Evolutionary conservation across 1,284 basidiomycete genomes (phyloP).

Genomic region (Sanghuangporus sanghuang): DNA sequence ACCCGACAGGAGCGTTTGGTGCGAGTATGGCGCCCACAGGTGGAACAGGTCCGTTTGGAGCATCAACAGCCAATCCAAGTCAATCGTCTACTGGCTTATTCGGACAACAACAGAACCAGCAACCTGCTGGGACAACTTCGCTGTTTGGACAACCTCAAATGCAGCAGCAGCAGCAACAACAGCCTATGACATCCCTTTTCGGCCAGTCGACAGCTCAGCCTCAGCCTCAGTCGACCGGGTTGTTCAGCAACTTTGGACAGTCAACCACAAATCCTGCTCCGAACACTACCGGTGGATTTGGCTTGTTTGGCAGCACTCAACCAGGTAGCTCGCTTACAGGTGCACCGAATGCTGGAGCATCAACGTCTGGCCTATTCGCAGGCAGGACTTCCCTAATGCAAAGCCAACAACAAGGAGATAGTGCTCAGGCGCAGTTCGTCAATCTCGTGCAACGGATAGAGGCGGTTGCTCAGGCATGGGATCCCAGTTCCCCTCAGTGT

Average conservation of each 20-base stretch:
- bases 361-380: slow-evolving; percentile 25
- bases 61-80: slow-evolving; percentile 18
- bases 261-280: slow-evolving; percentile 21
- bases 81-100: slow-evolving; percentile 27
- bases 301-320: slow-evolving; percentile 19
- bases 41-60: slow-evolving; percentile 9
- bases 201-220: slow-evolving; percentile 26
- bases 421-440: slow-evolving; percentile 51
- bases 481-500: slow-evolving; percentile 62
- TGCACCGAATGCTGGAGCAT: slow-evolving; percentile 24
- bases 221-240: slow-evolving; percentile 25
- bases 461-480: slow-evolving; percentile 67
- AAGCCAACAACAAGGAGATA: slow-evolving; percentile 47
- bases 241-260: slow-evolving; percentile 32
- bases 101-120: slow-evolving; percentile 21
- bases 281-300: slow-evolving; percentile 20
- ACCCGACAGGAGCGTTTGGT: not conserved
- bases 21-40: not conserved
- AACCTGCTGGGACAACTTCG: slow-evolving; percentile 22
- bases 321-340: slow-evolving; percentile 29
- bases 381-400: slow-evolving; percentile 25
- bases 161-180: slow-evolving; percentile 24
- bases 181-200: slow-evolving; percentile 29
- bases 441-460: slow-evolving; percentile 62
- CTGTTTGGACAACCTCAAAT: slow-evolving; percentile 26